Percentiles rank a stretch among this genome's conserved stretches.
Evolutionary conservation across 306 rosid species (phyloP).

Genomic region (Cicer bijugum): DNA sequence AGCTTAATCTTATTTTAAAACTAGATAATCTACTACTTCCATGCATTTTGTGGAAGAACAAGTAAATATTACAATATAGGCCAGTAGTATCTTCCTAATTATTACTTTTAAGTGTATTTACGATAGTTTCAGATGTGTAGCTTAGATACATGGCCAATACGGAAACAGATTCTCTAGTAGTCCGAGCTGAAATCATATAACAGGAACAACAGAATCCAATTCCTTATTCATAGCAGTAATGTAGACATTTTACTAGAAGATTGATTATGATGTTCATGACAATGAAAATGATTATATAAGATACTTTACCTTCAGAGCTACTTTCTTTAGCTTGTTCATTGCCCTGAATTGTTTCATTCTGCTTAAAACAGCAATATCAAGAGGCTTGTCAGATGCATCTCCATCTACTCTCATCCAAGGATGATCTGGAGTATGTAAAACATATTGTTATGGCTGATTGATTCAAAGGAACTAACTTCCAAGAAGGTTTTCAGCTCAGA

Average conservation of each 20-base stretch:
- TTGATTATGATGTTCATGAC: conserved; percentile 9
- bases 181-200: conserved; percentile 24
- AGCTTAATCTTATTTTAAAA: conserved; percentile 12
- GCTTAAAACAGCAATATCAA: conserved; percentile 88
- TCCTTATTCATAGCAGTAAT: conserved; percentile 7
- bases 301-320: conserved; percentile 79
- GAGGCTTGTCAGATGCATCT: conserved; percentile 89
- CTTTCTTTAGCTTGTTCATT: conserved; percentile 98
- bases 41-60: conserved; percentile 1
- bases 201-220: conserved; percentile 5
- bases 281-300: conserved; percentile 31
- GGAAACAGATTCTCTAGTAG: conserved; percentile 20
- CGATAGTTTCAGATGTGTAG: neutral
- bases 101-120: conserved; percentile 1
- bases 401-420: conserved; percentile 99
- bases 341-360: conserved; percentile 99
- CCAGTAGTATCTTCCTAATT: neutral
- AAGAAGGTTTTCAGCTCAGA: conserved; percentile 14
- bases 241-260: conserved; percentile 3
- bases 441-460: conserved; percentile 29
- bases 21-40: conserved; percentile 13
- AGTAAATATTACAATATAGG: neutral
- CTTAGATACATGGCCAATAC: conserved; percentile 13
- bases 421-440: conserved; percentile 67
- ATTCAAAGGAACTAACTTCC: conserved; percentile 26